Base-by-base conservation (phyloP, 495 filamentous ascomycete genomes). In the Hypoxylon rickii region DNA sequence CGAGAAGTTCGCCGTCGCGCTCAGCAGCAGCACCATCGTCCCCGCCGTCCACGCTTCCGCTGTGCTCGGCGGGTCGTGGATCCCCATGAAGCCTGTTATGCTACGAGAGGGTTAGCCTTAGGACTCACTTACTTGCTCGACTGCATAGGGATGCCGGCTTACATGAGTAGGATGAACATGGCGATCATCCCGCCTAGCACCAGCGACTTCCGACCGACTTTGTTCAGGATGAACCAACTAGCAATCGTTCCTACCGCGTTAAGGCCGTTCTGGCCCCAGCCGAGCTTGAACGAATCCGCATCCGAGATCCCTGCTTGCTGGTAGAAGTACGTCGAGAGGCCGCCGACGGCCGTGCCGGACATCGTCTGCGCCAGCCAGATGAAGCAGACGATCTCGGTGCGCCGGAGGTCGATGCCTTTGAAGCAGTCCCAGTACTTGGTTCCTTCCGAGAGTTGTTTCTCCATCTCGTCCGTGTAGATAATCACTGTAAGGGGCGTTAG, bases 321-420 rank as follows among this genome's bases (percentile, higher is more conserved):
- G 64, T 85, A 79, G 67, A 90, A 88, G 56, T 88, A 86, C 22
- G 85, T 84, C 8, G 80, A 84, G 63, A 86, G 89, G 33, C 84
- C 84, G 44, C 83, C 84, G 67, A 92, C 82, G 1, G 83, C 79
- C 49, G 85, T 86, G 8, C 88, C 89, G 44, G 79, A 85, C 13
- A 90, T 70, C 13, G 84, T 83, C 68, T 91, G 89, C 22, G 89
- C 85, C 6, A 83, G 74, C 86, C 86, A 92, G 46, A 79, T 75
- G 64, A 84, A 75, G 67, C 81, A 86, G 45, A 82, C 79, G 51
- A 89, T 86, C 55, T 87, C 84, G 1, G 88, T 92, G 29, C 88
- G 85, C 41, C 84, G 79, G 6, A 79, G 73, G 62, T 90, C 83
- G 36, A 78, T 77, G 29, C 86, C 85, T 39, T 72, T 81, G 76